These are phyloP conservation scores for Thelephora terrestris DNA, from an alignment of 1,284 basidiomycete genomes.

Conservation along the genomic window DNA sequence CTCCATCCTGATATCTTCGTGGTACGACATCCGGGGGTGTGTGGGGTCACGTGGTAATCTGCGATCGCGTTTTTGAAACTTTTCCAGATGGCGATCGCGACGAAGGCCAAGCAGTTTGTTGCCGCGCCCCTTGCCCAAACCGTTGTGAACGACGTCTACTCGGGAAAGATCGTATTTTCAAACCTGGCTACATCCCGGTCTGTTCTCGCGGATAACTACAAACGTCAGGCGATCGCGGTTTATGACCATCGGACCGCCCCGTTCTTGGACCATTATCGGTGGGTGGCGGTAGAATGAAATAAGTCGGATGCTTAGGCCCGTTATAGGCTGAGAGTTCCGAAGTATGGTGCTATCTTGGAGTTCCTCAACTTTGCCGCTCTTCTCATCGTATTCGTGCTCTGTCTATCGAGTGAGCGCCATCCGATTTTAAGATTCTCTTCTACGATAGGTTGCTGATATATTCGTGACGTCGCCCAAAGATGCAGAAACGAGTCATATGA, in stretches of 20 bases:
- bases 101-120: conserved; percentile 69
- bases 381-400: conserved; percentile 63
- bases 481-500: conserved; percentile 40
- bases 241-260: conserved; percentile 68
- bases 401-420: conserved; percentile 46
- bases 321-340: conserved; percentile 66
- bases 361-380: conserved; percentile 67
- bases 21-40: too few relatives aligned
- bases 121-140: conserved; percentile 74
- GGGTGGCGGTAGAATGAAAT: conserved; percentile 3
- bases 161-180: conserved; percentile 61
- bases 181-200: conserved; percentile 50
- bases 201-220: conserved; percentile 80
- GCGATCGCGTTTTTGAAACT: background rate
- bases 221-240: conserved; percentile 61
- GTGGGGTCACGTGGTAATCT: too few relatives aligned
- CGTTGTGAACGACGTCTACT: conserved; percentile 75
- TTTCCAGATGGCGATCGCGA: conserved; percentile 74
- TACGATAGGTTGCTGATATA: background rate
- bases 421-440: background rate
- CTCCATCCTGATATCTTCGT: background rate
- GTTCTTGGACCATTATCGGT: conserved; percentile 79
- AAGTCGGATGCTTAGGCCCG: background rate
- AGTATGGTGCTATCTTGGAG: conserved; percentile 71
- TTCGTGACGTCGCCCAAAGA: conserved; percentile 28